Base-by-base conservation (phyloP, 306 rosid species). In the Mimosa bimucronata region DNA sequence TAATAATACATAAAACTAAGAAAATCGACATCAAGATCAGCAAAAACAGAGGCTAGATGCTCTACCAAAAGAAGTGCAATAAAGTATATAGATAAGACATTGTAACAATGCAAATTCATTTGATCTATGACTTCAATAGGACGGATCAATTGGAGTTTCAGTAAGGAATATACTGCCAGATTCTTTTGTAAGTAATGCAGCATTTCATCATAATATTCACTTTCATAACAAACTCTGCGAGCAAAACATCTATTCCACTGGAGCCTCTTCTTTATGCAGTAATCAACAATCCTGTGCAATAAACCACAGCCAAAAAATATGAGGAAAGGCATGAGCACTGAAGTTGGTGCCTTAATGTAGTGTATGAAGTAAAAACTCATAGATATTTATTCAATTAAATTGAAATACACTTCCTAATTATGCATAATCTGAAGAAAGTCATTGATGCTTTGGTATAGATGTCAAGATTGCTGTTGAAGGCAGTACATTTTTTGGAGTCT, bases 161-260 rank as follows among this genome's bases (percentile, higher is more conserved):
- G 31, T 38, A 67, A 34, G 58, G 30, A 45, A 86, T 97, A 25
- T 84, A 93, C 98, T 79, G 98, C 98, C 80, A 96, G 85, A 83
- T 91, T 96, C 92, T 82, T 93, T 69, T 93, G 90, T 84, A 93
- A 84, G 89, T 93, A 96, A 31, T 89, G 91, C 98, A 96, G 89
- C 98, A 96, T 89, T 13, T 93, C 97, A 74, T 96, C 99, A 75
- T 93, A 96, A 77, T 90, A 96, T 89, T 93, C 98, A 67, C 97
- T 81, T 90, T 96, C 99, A 90, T 81, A 91, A 83, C 91, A 90
- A 82, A 96, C 84, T 88, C 90, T 91, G 72, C 92, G 91, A 76
- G 97, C 97, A 88, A 91, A 96, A 86, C 90, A 93, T 57, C 84
- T 86, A 83, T 82, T 86, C 98, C 98, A 95, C 78, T 71, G 89